These are phyloP conservation scores for Populus tomentosa DNA, from an alignment of 441 rosid genomes.

Conservation along the genomic window DNA sequence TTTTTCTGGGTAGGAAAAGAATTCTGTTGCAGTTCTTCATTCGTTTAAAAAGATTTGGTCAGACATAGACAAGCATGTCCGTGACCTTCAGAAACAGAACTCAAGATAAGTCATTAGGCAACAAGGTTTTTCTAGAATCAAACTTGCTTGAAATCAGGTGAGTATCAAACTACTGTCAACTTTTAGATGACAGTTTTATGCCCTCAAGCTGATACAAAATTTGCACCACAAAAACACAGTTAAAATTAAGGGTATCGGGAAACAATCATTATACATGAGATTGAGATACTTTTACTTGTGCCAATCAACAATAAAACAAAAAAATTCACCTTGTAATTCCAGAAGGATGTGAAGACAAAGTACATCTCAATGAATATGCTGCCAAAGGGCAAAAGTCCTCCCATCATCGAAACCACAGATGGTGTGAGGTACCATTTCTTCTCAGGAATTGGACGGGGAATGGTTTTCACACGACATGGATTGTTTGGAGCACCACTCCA, in stretches of 20 bases:
- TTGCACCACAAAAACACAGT: neutral
- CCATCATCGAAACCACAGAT: conserved; percentile 90
- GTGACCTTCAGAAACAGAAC: neutral
- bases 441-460: conserved; percentile 98
- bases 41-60: neutral
- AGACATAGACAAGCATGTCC: neutral
- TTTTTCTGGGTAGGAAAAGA: neutral
- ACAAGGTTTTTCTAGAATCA: neutral
- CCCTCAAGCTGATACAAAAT: neutral
- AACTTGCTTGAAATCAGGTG: neutral
- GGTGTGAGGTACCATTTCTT: conserved; percentile 97
- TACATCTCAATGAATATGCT: conserved; percentile 98
- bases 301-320: neutral
- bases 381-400: conserved; percentile 92
- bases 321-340: conserved; percentile 90
- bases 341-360: conserved; percentile 95
- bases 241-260: neutral
- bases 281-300: neutral
- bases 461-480: conserved; percentile 97
- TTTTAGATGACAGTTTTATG: neutral
- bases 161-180: neutral
- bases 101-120: neutral
- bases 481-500: conserved; percentile 98
- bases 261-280: neutral
- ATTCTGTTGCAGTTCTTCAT: neutral